These are phyloP conservation scores for Blastobotrys apis DNA, from an alignment of 1,139 yeast species.

Conservation along the genomic window DNA sequence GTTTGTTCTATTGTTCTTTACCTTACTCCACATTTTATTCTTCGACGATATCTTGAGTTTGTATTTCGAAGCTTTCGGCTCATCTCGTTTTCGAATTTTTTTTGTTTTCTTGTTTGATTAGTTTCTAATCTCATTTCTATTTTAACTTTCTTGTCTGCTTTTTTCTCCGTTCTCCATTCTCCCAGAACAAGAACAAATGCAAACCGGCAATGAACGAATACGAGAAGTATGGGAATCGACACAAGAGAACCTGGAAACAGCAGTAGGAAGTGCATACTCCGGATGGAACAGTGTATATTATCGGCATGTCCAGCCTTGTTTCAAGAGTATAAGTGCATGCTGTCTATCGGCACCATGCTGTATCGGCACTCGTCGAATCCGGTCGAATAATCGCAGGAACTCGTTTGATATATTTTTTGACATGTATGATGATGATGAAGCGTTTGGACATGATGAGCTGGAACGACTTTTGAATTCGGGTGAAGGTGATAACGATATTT, in stretches of 20 bases:
- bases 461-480: conserved; percentile 27
- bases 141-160: too few species aligned
- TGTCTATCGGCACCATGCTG: conserved; percentile 11
- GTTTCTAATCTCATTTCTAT: too few species aligned
- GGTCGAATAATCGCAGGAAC: conserved; percentile 21
- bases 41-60: too few species aligned
- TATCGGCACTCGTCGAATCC: conserved; percentile 17
- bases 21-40: too few species aligned
- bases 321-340: conserved; percentile 11
- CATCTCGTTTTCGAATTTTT: too few species aligned
- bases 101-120: too few species aligned
- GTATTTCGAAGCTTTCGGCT: too few species aligned
- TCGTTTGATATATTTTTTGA: conserved; percentile 30
- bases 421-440: conserved; percentile 31
- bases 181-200: too few species aligned
- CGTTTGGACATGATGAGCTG: conserved; percentile 29
- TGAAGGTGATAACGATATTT: conserved; percentile 11
- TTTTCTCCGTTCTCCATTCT: too few species aligned
- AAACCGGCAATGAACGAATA: conserved; percentile 22
- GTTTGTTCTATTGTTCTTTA: too few species aligned
- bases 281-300: conserved; percentile 23
- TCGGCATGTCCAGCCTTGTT: conserved; percentile 23
- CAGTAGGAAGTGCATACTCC: conserved; percentile 29
- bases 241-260: conserved; percentile 31
- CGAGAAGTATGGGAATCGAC: conserved; percentile 30